Evolutionary conservation across 805 yeast species (phyloP).

Genomic region (Wickerhamiella kurtzmanii): DNA sequence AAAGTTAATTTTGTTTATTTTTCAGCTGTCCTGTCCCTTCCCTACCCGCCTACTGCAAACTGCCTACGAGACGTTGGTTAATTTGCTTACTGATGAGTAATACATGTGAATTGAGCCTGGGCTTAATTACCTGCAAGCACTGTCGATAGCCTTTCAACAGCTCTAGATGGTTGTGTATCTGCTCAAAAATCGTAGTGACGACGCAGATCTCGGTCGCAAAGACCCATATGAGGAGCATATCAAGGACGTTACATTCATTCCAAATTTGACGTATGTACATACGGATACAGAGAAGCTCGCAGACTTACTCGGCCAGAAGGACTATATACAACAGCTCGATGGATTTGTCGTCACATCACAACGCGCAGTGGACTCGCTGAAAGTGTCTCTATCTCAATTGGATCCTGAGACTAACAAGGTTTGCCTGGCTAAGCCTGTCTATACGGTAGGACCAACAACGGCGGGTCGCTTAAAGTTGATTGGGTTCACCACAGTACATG

Average conservation of each 20-base stretch:
- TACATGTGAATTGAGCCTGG: neutral
- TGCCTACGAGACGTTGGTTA: neutral
- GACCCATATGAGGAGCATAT: conserved; percentile 52
- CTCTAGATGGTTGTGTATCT: conserved; percentile 24
- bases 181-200: conserved; percentile 53
- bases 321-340: conserved; percentile 31
- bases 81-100: neutral
- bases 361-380: conserved; percentile 74
- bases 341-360: conserved; percentile 76
- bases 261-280: conserved; percentile 56
- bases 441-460: conserved; percentile 91
- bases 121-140: neutral
- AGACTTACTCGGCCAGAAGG: conserved; percentile 26
- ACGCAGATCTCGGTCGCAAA: conserved; percentile 30
- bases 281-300: conserved; percentile 35
- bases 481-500: conserved; percentile 58
- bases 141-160: neutral
- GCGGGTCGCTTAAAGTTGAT: conserved; percentile 38
- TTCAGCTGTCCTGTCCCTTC: neutral
- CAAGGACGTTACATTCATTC: conserved; percentile 43
- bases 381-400: conserved; percentile 25
- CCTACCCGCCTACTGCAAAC: neutral
- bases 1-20: neutral
- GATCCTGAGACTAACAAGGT: conserved; percentile 19
- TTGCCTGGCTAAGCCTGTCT: conserved; percentile 33